Evolutionary conservation across 2,329 filamentous ascomycete species (phyloP).

Genomic region (Coniochaeta ligniaria): DNA sequence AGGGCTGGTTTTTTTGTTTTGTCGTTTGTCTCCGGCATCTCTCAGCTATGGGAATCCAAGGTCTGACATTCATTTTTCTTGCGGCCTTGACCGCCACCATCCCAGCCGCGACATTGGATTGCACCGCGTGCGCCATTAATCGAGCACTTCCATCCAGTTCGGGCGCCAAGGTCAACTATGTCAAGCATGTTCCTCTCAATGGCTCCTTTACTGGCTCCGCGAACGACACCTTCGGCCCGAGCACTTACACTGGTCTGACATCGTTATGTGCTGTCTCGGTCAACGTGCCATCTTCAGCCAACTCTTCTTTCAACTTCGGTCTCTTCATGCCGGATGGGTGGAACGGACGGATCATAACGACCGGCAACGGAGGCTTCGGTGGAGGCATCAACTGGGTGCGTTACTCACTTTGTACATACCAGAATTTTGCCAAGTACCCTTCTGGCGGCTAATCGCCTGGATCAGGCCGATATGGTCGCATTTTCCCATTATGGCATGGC

Average conservation of each 20-base stretch:
- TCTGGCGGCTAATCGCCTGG: neutral
- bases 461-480: conserved; percentile 10
- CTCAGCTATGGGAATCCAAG: no score
- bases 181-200: neutral
- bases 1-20: no score
- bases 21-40: no score
- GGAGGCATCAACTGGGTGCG: conserved; percentile 25
- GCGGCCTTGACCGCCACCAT: neutral
- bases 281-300: conserved; percentile 18
- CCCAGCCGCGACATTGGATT: neutral
- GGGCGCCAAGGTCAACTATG: neutral
- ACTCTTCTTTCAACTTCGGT: conserved; percentile 21
- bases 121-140: neutral
- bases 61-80: neutral
- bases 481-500: conserved; percentile 30
- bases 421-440: no score
- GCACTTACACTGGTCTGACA: conserved; percentile 19
- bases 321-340: conserved; percentile 24
- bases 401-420: no score
- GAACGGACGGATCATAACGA: conserved; percentile 22
- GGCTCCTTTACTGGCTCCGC: conserved; percentile 13
- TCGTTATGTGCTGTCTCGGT: conserved; percentile 23
- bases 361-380: conserved; percentile 23
- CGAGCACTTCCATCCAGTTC: neutral
- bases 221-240: conserved; percentile 15